Evolutionary conservation across 768 basidiomycete genomes (phyloP).

Genomic region (Coprinopsis marcescibilis): DNA sequence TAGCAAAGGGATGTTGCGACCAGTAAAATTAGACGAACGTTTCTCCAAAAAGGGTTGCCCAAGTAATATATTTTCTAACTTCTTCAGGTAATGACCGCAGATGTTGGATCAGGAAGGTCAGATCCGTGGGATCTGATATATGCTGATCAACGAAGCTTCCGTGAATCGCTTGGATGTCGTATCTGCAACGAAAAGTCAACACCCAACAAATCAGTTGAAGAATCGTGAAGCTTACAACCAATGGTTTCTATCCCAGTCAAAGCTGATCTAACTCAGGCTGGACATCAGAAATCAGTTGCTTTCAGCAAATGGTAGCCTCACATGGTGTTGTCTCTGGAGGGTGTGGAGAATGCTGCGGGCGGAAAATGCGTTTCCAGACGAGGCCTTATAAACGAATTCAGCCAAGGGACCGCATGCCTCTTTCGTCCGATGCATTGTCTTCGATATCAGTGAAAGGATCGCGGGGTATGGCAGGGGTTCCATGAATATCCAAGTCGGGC

Average conservation of each 20-base stretch:
- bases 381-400: slow-evolving; percentile 48
- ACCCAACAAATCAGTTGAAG: not conserved
- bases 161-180: slow-evolving; percentile 53
- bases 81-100: slow-evolving; percentile 58
- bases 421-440: slow-evolving; percentile 53
- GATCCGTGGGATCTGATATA: slow-evolving; percentile 55
- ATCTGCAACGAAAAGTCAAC: slow-evolving; percentile 28
- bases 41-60: slow-evolving; percentile 71
- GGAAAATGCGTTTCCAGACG: slow-evolving; percentile 67
- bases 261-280: slow-evolving; percentile 42
- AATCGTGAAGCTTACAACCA: slow-evolving; percentile 49
- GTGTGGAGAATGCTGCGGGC: slow-evolving; percentile 59
- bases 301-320: slow-evolving; percentile 24
- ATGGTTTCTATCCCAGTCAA: slow-evolving; percentile 57
- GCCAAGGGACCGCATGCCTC: slow-evolving; percentile 52
- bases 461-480: slow-evolving; percentile 56
- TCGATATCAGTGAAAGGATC: slow-evolving; percentile 53
- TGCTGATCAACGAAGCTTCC: slow-evolving; percentile 46
- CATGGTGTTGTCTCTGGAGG: slow-evolving; percentile 57
- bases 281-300: not conserved
- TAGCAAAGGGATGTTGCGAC: not conserved
- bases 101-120: slow-evolving; percentile 54
- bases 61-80: slow-evolving; percentile 58
- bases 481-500: slow-evolving; percentile 62
- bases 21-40: slow-evolving; percentile 39